phyloP scores from a whole-genome alignment of 352 stramenopile species.

The Phytophthora sojae region DNA sequence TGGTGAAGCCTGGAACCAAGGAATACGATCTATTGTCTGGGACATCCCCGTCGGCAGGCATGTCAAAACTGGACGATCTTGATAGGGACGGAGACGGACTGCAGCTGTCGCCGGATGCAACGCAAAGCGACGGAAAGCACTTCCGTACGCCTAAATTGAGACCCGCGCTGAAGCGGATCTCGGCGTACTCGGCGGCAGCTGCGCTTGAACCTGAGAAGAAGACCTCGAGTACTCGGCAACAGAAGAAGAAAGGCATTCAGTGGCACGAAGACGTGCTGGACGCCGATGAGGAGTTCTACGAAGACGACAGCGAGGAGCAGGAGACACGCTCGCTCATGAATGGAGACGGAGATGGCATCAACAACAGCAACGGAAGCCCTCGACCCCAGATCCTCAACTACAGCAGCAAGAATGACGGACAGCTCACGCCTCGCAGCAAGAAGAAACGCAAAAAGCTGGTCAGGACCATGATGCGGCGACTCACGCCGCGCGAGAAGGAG shows the following conservation, averaged over 20 bases:
- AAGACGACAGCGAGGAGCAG: slow-evolving; percentile 56
- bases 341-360: slow-evolving; percentile 21
- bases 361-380: slow-evolving; percentile 39
- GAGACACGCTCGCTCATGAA: slow-evolving; percentile 72
- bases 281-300: slow-evolving; percentile 80
- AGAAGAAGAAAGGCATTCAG: slow-evolving; percentile 61
- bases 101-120: slow-evolving; percentile 79
- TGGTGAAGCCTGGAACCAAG: slow-evolving; percentile 57
- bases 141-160: slow-evolving; percentile 60
- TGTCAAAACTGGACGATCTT: slow-evolving; percentile 72
- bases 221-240: slow-evolving; percentile 26
- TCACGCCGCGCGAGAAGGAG: slow-evolving; percentile 86
- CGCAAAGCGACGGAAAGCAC: slow-evolving; percentile 62
- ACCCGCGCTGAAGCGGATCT: slow-evolving; percentile 81
- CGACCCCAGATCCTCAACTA: slow-evolving; percentile 64
- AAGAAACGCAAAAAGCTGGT: slow-evolving; percentile 88
- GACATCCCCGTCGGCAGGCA: slow-evolving; percentile 52
- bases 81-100: slow-evolving; percentile 85
- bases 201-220: slow-evolving; percentile 58
- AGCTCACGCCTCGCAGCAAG: slow-evolving; percentile 68
- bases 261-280: slow-evolving; percentile 86
- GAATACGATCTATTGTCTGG: slow-evolving; percentile 80
- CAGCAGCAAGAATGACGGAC: slow-evolving; percentile 55
- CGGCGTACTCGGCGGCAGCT: slow-evolving; percentile 62
- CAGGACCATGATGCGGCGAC: slow-evolving; percentile 77